Evolutionary conservation across 345 rosid species (phyloP), one percentile per base, ranked within the genome.

Genomic region (Turritis glabra): DNA sequence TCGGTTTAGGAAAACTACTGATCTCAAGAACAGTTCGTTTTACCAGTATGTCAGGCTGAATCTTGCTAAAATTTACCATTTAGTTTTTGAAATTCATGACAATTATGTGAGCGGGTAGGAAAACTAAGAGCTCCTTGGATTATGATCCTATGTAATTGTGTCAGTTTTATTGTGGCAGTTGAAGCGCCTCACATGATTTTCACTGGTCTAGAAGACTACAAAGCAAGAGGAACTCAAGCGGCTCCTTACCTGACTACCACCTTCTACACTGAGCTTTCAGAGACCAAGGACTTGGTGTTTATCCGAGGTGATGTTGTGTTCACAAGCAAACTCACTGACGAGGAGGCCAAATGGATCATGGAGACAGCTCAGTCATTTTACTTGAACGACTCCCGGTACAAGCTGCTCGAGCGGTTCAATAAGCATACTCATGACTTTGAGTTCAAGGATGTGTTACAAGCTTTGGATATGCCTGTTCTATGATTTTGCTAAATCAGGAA

Each of bases 181-280:
- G 88, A 92, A 72, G 82, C 88, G 85, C 97, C 97, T 7, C 90
- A 94, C 84, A 85, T 94, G 50, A 64, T 90, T 75, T 88, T 91
- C 80, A 94, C 97, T 2, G 92, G 98, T 76, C 97, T 92, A 13
- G 99, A 95, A 85, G 98, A 94, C 84, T 94, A 94, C 88, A 94
- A 88, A 82, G 95, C 96, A 40, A 87, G 93, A 77, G 97, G 99
- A 82, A 87, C 97, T 75, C 97, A 95, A 82, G 96, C 97, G 2
- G 58, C 99, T 71, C 99, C 96, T 4, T 92, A 92, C 82, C 76
- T 86, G 60, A 87, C 93, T 0, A 79, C 73, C 26, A 32, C 89
- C 0, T 95, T 82, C 71, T 95, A 91, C 87, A 87, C 89, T 2
- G 97, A 95, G 43, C 87, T 95, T 26, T 80, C 87, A 19, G 97